Evolutionary conservation across 2,329 filamentous ascomycete genomes (phyloP).

Genomic region (Aspergillaceae sp.): DNA sequence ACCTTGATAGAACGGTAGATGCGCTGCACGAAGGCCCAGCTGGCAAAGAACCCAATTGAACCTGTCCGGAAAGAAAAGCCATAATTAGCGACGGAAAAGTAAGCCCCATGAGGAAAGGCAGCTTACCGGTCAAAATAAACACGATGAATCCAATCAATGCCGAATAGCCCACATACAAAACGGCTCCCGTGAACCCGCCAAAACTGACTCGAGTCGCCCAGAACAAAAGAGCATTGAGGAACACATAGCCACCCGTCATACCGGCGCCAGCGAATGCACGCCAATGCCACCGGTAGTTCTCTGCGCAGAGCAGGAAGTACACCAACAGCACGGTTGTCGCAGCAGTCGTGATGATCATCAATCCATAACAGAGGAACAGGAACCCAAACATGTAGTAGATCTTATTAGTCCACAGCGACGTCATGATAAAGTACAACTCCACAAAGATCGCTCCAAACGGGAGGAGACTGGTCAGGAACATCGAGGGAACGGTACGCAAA

Average conservation of each 20-base stretch:
- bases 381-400: conserved; percentile 99
- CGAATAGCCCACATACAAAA: conserved; percentile 91
- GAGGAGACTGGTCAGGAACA: conserved; percentile 83
- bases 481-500: conserved; percentile 76
- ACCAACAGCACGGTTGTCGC: conserved; percentile 89
- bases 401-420: conserved; percentile 94
- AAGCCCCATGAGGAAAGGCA: background rate
- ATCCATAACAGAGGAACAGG: conserved; percentile 90
- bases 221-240: conserved; percentile 82
- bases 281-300: conserved; percentile 99
- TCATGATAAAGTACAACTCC: conserved; percentile 99
- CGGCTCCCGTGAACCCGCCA: conserved; percentile 72
- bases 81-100: conserved; percentile 1
- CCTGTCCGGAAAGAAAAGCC: conserved; percentile 44
- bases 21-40: conserved; percentile 86
- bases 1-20: conserved; percentile 99
- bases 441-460: conserved; percentile 97
- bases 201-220: conserved; percentile 83
- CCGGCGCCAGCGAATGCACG: conserved; percentile 85
- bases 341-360: conserved; percentile 94
- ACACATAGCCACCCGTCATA: conserved; percentile 84
- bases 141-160: conserved; percentile 81
- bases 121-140: conserved; percentile 86
- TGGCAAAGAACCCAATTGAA: conserved; percentile 89
- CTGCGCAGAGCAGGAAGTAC: conserved; percentile 89